Conservation (phyloP, 75 land plant species). For the Azolla pinnata region DNA sequence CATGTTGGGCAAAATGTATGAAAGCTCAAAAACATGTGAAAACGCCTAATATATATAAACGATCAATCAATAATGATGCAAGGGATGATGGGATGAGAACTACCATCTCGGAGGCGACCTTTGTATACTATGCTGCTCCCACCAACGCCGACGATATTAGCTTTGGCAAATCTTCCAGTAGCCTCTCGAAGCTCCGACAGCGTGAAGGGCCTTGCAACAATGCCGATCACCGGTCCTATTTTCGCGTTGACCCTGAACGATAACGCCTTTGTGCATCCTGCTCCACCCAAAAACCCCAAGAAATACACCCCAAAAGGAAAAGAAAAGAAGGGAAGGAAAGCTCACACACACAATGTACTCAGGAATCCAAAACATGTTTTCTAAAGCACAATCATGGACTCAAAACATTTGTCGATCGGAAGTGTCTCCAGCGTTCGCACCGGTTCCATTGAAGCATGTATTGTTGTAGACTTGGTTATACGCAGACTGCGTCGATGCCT, state of each 20-base stretch:
- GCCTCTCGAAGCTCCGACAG: conserved; percentile 46
- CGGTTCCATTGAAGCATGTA: conserved; percentile 17
- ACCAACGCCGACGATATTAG: conserved; percentile 63
- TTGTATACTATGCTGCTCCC: conserved; percentile 67
- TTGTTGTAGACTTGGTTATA: conserved; percentile 8
- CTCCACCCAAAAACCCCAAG: not conserved
- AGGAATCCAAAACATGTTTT: not conserved
- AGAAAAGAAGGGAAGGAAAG: not conserved
- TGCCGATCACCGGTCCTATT: conserved; percentile 30
- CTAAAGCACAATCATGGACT: not conserved
- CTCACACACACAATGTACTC: not conserved
- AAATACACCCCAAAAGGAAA: not conserved
- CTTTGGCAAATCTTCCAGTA: conserved; percentile 50
- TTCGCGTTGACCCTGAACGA: conserved; percentile 19
- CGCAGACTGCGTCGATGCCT: conserved; percentile 16
- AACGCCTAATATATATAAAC: too few relatives aligned
- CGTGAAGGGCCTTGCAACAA: conserved; percentile 35
- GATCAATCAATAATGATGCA: too few relatives aligned
- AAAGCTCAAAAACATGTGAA: too few relatives aligned
- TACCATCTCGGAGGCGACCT: conserved; percentile 56
- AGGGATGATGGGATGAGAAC: too few relatives aligned
- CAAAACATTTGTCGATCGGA: too few relatives aligned
- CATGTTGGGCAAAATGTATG: too few relatives aligned
- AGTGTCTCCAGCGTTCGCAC: conserved; percentile 15
- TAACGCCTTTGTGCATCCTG: conserved; percentile 30